Evolutionary conservation across 2,329 filamentous ascomycete genomes (phyloP).

Genomic region (Pseudogymnoascus destructans): DNA sequence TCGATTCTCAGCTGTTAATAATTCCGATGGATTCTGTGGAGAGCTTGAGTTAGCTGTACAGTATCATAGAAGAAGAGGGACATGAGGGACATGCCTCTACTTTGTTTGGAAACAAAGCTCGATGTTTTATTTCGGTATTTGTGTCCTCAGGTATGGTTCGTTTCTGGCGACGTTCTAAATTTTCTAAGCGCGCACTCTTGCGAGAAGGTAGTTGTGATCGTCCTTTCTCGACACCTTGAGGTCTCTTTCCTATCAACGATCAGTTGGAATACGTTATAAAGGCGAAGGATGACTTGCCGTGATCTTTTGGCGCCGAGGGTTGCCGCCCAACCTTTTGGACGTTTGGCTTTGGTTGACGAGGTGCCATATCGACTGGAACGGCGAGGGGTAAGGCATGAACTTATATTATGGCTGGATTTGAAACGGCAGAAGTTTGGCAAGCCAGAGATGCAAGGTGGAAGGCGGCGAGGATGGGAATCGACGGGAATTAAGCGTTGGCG

Average conservation of each 20-base stretch:
- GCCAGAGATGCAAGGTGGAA: too few relatives aligned
- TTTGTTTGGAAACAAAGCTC: too few relatives aligned
- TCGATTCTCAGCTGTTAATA: constrained; percentile 15
- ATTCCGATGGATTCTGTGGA: too few relatives aligned
- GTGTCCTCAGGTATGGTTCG: constrained; percentile 14
- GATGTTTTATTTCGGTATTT: too few relatives aligned
- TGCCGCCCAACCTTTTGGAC: constrained; percentile 17
- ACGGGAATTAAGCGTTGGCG: too few relatives aligned
- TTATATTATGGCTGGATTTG: constrained; percentile 12
- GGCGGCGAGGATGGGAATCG: too few relatives aligned
- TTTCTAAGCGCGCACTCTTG: constrained; percentile 14
- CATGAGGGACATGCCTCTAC: constrained; percentile 11
- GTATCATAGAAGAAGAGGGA: constrained; percentile 14
- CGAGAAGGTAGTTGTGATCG: constrained; percentile 16
- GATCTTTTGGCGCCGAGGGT: constrained; percentile 16
- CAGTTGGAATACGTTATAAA: constrained; percentile 14
- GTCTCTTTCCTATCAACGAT: constrained; percentile 17
- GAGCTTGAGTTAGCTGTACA: constrained; percentile 19
- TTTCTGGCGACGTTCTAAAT: constrained; percentile 10
- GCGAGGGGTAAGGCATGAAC: constrained; percentile 14
- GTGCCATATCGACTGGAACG: constrained; percentile 18
- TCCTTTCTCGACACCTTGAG: constrained; percentile 19
- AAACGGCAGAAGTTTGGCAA: too few relatives aligned
- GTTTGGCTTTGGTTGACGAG: too few relatives aligned
- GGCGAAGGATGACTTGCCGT: constrained; percentile 15